Percentiles rank a stretch among this genome's conserved stretches.
phyloP scores from a whole-genome alignment of 371 early-diverging fungal species.

The Nematocida displodere region DNA sequence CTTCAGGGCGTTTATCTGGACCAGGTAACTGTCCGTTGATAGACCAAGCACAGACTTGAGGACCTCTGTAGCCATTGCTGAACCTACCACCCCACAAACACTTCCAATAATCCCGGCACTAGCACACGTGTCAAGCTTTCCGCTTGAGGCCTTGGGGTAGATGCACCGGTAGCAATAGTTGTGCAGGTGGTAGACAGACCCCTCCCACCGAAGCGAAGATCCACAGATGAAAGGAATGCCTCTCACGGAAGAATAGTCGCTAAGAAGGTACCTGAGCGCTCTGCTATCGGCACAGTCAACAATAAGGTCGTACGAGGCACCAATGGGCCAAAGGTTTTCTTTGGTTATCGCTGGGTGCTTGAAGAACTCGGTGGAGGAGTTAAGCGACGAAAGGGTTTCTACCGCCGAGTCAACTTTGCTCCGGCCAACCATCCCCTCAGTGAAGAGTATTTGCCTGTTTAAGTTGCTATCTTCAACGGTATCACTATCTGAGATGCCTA shows the following conservation, averaged over 20 bases:
- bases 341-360: conserved; percentile 34
- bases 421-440: conserved; percentile 70
- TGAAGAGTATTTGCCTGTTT: conserved; percentile 87
- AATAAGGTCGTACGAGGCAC: conserved; percentile 76
- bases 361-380: background rate
- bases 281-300: conserved; percentile 90
- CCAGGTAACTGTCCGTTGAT: background rate
- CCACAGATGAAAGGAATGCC: conserved; percentile 82
- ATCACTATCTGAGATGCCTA: conserved; percentile 92
- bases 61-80: conserved; percentile 82
- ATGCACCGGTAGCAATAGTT: conserved; percentile 95
- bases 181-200: conserved; percentile 70
- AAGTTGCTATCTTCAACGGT: conserved; percentile 82
- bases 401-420: conserved; percentile 75
- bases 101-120: conserved; percentile 95
- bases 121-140: conserved; percentile 77
- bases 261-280: conserved; percentile 85
- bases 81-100: conserved; percentile 79
- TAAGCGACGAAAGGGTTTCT: conserved; percentile 64
- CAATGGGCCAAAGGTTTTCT: conserved; percentile 35
- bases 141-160: conserved; percentile 71
- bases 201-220: conserved; percentile 83
- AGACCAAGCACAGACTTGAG: conserved; percentile 68
- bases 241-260: conserved; percentile 78
- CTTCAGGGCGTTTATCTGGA: conserved; percentile 7